Evolutionary conservation across 2,329 filamentous ascomycete genomes (phyloP), one percentile per base, ranked within the genome.

Genomic region (Trichophyton benhamiae): DNA sequence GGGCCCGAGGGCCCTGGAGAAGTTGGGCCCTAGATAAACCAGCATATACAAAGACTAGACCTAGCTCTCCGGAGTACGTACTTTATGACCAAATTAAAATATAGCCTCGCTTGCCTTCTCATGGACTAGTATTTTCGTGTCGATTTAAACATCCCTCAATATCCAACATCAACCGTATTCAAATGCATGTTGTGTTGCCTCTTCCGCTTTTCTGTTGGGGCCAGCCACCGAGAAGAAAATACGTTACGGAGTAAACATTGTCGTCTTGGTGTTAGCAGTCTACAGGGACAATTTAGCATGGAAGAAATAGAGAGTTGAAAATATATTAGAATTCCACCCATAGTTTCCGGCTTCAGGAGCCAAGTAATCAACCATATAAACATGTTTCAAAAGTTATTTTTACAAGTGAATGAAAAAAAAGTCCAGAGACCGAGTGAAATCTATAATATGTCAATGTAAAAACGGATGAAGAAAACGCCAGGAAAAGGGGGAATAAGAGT

Each of bases 1-100:
- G 74, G 94, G 94, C 44, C 73, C 87, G 42, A 82, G 87, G 62
- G 86, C 88, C 63, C 77, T 99, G 72, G 89, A 95, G 79, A 99
- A 97, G 81, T 80, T 99, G 69, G 94, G 94, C 13, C 89, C 91
- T 58, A 86, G 92, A 83, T 94, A 82, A 55, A 55, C 15, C 52
- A 55, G 72, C 49, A 59, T 46, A 46, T 49, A 59, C 42, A 15
- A 27, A 59, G 22, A 55, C 27, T 36, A 55, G 13, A 20, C 52
- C 27, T 55, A 27, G 30, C 27, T 55, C 27, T n/a, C 8, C 25
- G 6, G 27, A 55, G 15, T 27, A 55, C n/a, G n/a, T 36, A 53
- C 52, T 20, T 55, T 25, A 52, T 27, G 46, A 52, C 57, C 57
- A 58, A 38, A 42, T 30, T 27, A 41, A 58, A 38, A 44, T 42